phyloP scores from a whole-genome alignment of 257 asterid species.

The Solanum virginianum region DNA sequence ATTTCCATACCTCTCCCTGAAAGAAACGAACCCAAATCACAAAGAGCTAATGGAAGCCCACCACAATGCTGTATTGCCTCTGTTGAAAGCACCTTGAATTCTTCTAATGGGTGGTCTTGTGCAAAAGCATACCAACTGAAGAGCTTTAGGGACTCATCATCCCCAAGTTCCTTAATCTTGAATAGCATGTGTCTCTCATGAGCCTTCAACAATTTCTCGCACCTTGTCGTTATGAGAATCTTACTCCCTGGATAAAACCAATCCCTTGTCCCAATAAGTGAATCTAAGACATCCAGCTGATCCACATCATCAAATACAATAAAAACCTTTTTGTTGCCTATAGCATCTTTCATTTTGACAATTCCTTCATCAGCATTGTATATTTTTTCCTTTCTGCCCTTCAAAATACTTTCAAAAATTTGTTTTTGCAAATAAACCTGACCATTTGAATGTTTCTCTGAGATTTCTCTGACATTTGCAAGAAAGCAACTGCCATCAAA shows the following conservation, averaged over 20 bases:
- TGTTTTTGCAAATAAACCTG: slow-evolving; percentile 7
- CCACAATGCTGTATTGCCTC: background rate
- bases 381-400: background rate
- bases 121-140: slow-evolving; percentile 5
- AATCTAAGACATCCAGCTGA: background rate
- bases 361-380: slow-evolving; percentile 6
- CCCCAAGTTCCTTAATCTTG: background rate
- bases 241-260: slow-evolving; percentile 13
- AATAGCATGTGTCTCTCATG: background rate
- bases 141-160: slow-evolving; percentile 1
- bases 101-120: background rate
- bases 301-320: slow-evolving; percentile 10
- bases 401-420: slow-evolving; percentile 2
- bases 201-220: background rate
- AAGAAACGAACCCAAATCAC: background rate
- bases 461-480: background rate
- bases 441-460: background rate
- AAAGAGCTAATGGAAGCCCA: slow-evolving; percentile 12
- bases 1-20: background rate
- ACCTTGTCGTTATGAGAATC: slow-evolving; percentile 6
- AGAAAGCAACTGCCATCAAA: slow-evolving; percentile 9
- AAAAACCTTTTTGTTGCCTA: background rate
- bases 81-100: background rate
- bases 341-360: background rate
- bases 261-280: background rate